phyloP scores from a whole-genome alignment of 1,139 yeast species.

The Pichia terricola region DNA sequence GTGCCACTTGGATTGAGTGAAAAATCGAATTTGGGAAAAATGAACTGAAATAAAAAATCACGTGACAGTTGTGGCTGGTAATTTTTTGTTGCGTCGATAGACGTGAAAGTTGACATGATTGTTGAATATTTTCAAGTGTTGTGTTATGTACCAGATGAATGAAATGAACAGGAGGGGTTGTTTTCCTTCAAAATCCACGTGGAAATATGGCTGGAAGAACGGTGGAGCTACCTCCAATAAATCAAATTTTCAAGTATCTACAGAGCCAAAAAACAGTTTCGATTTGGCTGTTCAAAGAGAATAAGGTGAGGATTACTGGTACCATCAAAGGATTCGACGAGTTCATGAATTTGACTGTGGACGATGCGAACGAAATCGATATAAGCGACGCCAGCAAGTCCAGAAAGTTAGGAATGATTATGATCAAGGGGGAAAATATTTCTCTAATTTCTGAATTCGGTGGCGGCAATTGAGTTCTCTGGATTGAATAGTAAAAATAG shows the following conservation, averaged over 20 bases:
- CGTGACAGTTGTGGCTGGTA: no score
- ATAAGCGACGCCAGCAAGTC: conserved; percentile 32
- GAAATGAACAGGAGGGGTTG: no score
- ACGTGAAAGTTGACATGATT: neutral
- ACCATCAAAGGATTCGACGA: conserved; percentile 89
- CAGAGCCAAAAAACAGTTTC: conserved; percentile 75
- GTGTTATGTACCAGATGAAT: no score
- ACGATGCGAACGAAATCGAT: conserved; percentile 70
- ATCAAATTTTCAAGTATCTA: conserved; percentile 74
- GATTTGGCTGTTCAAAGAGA: conserved; percentile 85
- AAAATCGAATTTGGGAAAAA: no score
- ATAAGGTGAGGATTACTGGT: conserved; percentile 71
- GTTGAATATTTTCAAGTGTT: no score
- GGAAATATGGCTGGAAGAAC: no score
- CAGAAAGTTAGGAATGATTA: conserved; percentile 44
- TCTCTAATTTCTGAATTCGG: conserved; percentile 66
- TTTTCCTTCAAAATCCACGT: no score
- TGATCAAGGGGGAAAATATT: conserved; percentile 90
- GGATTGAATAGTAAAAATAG: no score
- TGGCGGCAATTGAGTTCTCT: no score
- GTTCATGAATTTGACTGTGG: conserved; percentile 93
- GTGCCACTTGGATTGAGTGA: no score
- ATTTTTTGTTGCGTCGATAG: neutral
- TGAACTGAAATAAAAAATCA: neutral
- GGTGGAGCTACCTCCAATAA: conserved; percentile 67